These are phyloP conservation scores for Aspergillus spinulosporus DNA, from an alignment of 2,329 filamentous ascomycete genomes.

Conservation along the genomic window DNA sequence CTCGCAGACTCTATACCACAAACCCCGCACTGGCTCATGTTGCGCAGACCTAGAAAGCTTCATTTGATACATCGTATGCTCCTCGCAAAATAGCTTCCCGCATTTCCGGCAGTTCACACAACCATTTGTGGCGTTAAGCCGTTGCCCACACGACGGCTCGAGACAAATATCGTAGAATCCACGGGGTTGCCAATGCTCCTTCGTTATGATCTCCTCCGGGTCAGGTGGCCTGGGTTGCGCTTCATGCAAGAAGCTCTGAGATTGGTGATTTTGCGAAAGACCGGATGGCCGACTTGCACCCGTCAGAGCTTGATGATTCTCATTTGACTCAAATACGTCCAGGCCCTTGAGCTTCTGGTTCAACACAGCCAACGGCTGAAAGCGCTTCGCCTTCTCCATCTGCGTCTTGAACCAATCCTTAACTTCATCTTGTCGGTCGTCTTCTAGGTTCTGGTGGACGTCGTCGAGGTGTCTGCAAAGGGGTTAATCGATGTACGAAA, in stretches of 20 bases:
- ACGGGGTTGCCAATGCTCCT: slow-evolving; percentile 82
- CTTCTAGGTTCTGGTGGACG: slow-evolving; percentile 82
- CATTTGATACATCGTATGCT: slow-evolving; percentile 99
- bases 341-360: slow-evolving; percentile 92
- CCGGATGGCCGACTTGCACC: slow-evolving; percentile 36
- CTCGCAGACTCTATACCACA: slow-evolving; percentile 95
- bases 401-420: slow-evolving; percentile 97
- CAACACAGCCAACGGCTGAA: slow-evolving; percentile 85
- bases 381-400: slow-evolving; percentile 87
- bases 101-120: slow-evolving; percentile 93
- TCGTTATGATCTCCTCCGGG: slow-evolving; percentile 85
- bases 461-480: slow-evolving; percentile 75
- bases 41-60: slow-evolving; percentile 85
- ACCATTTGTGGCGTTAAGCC: slow-evolving; percentile 74
- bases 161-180: slow-evolving; percentile 76
- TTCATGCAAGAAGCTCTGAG: background rate
- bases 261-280: slow-evolving; percentile 30
- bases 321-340: slow-evolving; percentile 92
- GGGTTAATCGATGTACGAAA: slow-evolving; percentile 19
- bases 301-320: slow-evolving; percentile 54
- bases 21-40: slow-evolving; percentile 84
- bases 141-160: slow-evolving; percentile 80
- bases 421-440: slow-evolving; percentile 86
- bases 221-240: slow-evolving; percentile 55
- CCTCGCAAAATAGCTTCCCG: slow-evolving; percentile 90